phyloP scores from a whole-genome alignment of 306 rosid species.

The Quercus mongolica region DNA sequence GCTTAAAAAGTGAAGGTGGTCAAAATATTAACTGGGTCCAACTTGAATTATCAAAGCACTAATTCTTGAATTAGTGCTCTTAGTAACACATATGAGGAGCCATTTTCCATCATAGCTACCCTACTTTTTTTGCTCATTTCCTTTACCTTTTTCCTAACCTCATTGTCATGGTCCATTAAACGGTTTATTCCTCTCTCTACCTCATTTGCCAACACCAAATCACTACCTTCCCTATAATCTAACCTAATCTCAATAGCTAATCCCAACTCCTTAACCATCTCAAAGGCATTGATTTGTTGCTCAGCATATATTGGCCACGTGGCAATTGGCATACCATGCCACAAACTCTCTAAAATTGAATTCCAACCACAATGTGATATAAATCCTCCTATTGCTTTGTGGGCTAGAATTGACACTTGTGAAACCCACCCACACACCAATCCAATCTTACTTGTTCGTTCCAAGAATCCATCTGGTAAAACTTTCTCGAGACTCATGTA shows the following conservation, averaged over 20 bases:
- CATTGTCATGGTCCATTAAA: conserved; percentile 30
- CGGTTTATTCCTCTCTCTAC: conserved; percentile 30
- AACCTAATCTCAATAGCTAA: conserved; percentile 51
- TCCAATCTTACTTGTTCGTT: conserved; percentile 35
- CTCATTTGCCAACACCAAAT: conserved; percentile 35
- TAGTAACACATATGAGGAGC: conserved; percentile 25
- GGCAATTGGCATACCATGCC: conserved; percentile 57
- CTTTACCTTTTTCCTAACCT: conserved; percentile 36
- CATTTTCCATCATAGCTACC: conserved; percentile 26
- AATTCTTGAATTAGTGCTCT: conserved; percentile 9
- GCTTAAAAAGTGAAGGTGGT: not conserved
- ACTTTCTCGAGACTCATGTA: not conserved
- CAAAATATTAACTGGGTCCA: not conserved
- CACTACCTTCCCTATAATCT: conserved; percentile 38
- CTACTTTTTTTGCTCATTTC: conserved; percentile 30
- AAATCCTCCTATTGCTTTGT: conserved; percentile 47
- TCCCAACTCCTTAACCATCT: conserved; percentile 58
- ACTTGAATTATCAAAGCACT: not conserved
- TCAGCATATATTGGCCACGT: conserved; percentile 63
- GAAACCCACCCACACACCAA: conserved; percentile 57
- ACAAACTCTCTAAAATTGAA: conserved; percentile 56
- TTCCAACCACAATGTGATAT: conserved; percentile 74
- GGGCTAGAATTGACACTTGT: conserved; percentile 43
- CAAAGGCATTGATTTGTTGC: conserved; percentile 61
- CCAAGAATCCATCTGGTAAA: conserved; percentile 36